Base-by-base conservation (phyloP, 768 basidiomycete species). In the Rubroboletus pulcherrimus region DNA sequence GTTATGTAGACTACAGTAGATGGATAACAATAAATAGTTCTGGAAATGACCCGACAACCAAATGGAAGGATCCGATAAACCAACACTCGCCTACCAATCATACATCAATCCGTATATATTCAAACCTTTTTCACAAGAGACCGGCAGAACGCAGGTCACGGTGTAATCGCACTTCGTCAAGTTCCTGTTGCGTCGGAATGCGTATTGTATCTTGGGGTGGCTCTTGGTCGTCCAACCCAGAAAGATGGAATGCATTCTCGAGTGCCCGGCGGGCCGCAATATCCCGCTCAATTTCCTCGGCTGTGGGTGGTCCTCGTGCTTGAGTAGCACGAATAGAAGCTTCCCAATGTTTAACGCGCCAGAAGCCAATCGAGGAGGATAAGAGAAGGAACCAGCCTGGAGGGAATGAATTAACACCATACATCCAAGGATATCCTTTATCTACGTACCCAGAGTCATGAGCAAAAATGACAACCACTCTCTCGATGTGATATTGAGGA, bases 391-490 rank as follows among this genome's bases (percentile, higher is more conserved):
- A 93, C 94, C 94, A 97, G 12, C 93, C 87, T 89, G 54, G 31
- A 7, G 2, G n/a, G 8, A 7, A 6, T 21, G 21, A 14, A 34
- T 66, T 38, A 66, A 45, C 12, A 21, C 29, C 9, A 19, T 1
- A 15, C n/a, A 21, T 21, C 14, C 43, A 35, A 19, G 29, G 30
- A 53, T 51, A 33, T 21, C 19, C 9, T 26, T 17, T 56, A 26
- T 11, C 17, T 1, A 62, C 77, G 50, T 46, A 87, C 87, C 95
- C 43, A 94, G 63, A 1, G 88, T 91, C 89, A 98, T 96, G 66
- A 98, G 80, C 52, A 95, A 71, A 74, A 97, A 93, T 2, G 93
- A 86, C 42, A 98, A 71, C 92, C 92, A 97, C 58, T 96, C 93
- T 59, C 81, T 84, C 7, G 91, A 85, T 1, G 81, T 70, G 3